Percentiles rank a stretch among this genome's conserved stretches.
phyloP scores from a whole-genome alignment of 345 rosid genomes.

The Melastoma malabathricum region DNA sequence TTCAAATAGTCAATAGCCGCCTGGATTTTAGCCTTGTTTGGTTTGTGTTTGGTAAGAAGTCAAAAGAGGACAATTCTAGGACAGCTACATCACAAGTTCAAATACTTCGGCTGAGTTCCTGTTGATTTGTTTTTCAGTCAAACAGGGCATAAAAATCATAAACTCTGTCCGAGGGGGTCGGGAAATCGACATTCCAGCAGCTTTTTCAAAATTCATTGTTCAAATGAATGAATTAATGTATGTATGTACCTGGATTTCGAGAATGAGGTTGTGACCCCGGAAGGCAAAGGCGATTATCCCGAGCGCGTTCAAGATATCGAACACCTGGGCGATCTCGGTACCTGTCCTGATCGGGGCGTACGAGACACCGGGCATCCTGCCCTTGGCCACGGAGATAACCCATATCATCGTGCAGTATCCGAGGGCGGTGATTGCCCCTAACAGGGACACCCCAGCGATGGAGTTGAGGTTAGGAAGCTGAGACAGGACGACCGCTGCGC shows the following conservation, averaged over 20 bases:
- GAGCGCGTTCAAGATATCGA: conserved; percentile 17
- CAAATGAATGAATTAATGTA: neutral
- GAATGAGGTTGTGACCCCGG: conserved; percentile 35
- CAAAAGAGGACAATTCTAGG: too few species aligned
- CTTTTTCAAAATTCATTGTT: too few species aligned
- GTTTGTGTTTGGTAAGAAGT: too few species aligned
- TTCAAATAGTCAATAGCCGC: too few species aligned
- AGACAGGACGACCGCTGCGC: conserved; percentile 20
- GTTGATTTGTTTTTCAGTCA: too few species aligned
- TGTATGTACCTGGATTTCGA: conserved; percentile 30
- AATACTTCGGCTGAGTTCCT: too few species aligned
- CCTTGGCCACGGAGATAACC: conserved; percentile 19
- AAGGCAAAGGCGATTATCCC: conserved; percentile 35
- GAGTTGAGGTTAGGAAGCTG: conserved; percentile 43
- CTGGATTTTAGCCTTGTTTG: too few species aligned
- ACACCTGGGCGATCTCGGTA: conserved; percentile 2
- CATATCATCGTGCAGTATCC: conserved; percentile 23
- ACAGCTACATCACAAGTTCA: too few species aligned
- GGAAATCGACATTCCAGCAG: too few species aligned
- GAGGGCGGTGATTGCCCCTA: conserved; percentile 24
- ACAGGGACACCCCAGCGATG: conserved; percentile 17
- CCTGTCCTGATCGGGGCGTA: conserved; percentile 7
- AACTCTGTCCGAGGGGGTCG: too few species aligned
- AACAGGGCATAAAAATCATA: too few species aligned
- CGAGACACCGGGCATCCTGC: conserved; percentile 20